A percentile compares a stretch with the other conserved stretches of the same genome.
These are phyloP conservation scores for Centella asiatica DNA, from an alignment of 129 eudicot species.

Conservation along the genomic window DNA sequence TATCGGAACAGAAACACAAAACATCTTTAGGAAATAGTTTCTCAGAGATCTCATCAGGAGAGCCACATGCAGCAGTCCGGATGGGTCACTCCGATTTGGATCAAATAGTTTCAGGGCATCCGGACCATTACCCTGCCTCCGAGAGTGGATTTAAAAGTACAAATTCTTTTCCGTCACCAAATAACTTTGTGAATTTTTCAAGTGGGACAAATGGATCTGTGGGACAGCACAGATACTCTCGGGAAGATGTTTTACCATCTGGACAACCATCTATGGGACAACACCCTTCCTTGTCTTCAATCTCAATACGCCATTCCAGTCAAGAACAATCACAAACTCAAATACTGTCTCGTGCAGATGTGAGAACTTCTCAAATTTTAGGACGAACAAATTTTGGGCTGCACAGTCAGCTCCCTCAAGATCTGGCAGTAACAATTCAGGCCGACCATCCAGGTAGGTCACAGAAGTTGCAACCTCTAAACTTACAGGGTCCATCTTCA, in stretches of 20 bases:
- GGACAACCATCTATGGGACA: constrained; percentile 30
- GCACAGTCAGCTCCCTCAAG: constrained; percentile 27
- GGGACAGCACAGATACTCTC: constrained; percentile 30
- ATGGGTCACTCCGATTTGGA: constrained; percentile 15
- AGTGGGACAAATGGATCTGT: constrained; percentile 27
- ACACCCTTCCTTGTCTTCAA: constrained; percentile 36
- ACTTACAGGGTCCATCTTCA: constrained; percentile 20
- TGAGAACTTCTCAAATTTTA: constrained; percentile 34
- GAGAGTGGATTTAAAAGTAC: constrained; percentile 27
- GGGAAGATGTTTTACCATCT: constrained; percentile 29
- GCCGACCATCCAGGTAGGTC: constrained; percentile 18
- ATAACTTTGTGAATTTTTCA: constrained; percentile 16
- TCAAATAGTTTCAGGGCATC: constrained; percentile 14
- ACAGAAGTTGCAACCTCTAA: constrained; percentile 29
- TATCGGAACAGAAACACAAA: constrained; percentile 30
- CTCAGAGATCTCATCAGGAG: constrained; percentile 31
- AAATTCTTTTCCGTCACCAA: constrained; percentile 32
- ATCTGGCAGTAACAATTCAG: constrained; percentile 23
- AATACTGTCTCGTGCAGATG: constrained; percentile 28
- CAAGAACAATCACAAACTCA: constrained; percentile 24
- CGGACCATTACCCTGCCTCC: constrained; percentile 26
- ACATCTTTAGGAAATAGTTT: constrained; percentile 25
- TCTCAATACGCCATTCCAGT: constrained; percentile 19
- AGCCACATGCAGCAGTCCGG: constrained; percentile 18
- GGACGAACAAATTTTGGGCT: constrained; percentile 15